Conservation (phyloP, 768 basidiomycete species). For the Suillus fuscotomentosus region DNA sequence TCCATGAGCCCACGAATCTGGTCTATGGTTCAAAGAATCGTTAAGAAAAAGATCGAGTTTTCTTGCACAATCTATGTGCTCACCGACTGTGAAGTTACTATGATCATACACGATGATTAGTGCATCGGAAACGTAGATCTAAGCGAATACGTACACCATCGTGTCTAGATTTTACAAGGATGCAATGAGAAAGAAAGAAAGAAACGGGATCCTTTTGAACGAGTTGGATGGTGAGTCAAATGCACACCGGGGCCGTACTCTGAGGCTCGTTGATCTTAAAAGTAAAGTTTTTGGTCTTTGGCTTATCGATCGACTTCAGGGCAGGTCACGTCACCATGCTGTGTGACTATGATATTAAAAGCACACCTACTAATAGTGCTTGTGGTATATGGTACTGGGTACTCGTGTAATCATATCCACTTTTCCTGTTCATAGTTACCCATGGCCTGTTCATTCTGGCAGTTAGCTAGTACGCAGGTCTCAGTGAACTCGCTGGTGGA, state of each 20-base stretch:
- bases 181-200: constrained; percentile 15
- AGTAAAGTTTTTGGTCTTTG: constrained; percentile 11
- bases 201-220: constrained; percentile 16
- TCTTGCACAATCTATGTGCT: constrained; percentile 31
- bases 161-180: constrained; percentile 47
- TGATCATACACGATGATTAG: constrained; percentile 31
- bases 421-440: neutral
- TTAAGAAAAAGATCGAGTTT: neutral
- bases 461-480: neutral
- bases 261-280: constrained; percentile 16
- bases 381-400: no score
- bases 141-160: constrained; percentile 73
- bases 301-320: constrained; percentile 50
- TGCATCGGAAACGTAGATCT: constrained; percentile 7
- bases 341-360: neutral
- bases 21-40: constrained; percentile 42
- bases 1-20: constrained; percentile 90
- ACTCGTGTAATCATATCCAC: neutral
- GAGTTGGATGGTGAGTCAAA: constrained; percentile 17
- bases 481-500: neutral
- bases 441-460: no score
- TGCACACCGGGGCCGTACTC: constrained; percentile 27
- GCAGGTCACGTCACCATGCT: constrained; percentile 28
- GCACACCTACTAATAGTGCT: neutral
- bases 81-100: constrained; percentile 89